Conservation (phyloP, 1,139 yeast genomes). For the Scheffersomyces cryptocercus region DNA sequence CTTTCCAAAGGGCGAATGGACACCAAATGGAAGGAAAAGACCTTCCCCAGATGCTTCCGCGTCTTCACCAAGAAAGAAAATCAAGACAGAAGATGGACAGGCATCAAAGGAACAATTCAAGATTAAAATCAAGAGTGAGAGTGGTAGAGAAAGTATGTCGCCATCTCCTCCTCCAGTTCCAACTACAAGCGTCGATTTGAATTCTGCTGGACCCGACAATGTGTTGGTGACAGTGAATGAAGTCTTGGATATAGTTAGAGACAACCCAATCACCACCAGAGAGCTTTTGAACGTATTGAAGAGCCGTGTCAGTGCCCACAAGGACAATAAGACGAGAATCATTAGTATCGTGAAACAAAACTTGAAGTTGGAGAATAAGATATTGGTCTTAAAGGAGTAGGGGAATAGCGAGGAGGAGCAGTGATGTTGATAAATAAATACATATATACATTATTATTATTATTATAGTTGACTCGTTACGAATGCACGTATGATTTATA, state of each 20-base stretch:
- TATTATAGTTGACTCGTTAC: neutral
- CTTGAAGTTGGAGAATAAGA: conserved; percentile 67
- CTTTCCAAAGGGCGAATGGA: conserved; percentile 85
- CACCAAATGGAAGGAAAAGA: conserved; percentile 59
- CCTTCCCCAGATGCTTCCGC: conserved; percentile 18
- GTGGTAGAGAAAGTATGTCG: conserved; percentile 12
- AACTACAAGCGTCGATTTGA: conserved; percentile 25
- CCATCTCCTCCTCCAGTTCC: conserved; percentile 19
- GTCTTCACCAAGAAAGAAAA: conserved; percentile 40
- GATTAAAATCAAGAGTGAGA: conserved; percentile 12
- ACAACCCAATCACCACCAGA: conserved; percentile 65
- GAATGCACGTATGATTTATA: too few relatives aligned
- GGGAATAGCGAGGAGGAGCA: neutral
- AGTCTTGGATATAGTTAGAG: conserved; percentile 63
- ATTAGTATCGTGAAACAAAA: conserved; percentile 68
- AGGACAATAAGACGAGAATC: conserved; percentile 68
- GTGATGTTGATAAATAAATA: neutral
- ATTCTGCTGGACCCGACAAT: conserved; percentile 42
- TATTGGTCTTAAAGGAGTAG: conserved; percentile 56
- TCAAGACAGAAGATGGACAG: conserved; percentile 29
- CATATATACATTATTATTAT: conserved; percentile 1
- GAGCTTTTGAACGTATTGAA: conserved; percentile 63
- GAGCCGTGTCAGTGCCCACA: conserved; percentile 64
- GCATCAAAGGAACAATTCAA: conserved; percentile 13
- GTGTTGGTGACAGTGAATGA: conserved; percentile 66